A percentile compares a stretch with the other conserved stretches of the same genome.
Evolutionary conservation across 495 filamentous ascomycete species (phyloP).

Genomic region (Neurospora sp.): DNA sequence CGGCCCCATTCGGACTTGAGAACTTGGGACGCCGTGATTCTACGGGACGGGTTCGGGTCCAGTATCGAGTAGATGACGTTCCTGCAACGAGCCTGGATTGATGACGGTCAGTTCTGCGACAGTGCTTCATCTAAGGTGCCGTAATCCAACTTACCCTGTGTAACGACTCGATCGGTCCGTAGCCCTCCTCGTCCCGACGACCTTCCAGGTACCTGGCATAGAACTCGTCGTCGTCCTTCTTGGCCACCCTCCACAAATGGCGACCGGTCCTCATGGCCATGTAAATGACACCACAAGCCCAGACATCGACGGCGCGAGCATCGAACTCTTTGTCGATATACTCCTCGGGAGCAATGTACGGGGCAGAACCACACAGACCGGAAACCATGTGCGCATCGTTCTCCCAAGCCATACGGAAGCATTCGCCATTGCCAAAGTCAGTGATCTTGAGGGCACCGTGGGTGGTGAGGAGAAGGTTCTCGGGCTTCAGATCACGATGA

Average conservation of each 20-base stretch:
- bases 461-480: conserved; percentile 90
- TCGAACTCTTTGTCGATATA: conserved; percentile 94
- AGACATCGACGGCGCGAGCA: conserved; percentile 91
- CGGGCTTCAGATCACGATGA: conserved; percentile 93
- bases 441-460: conserved; percentile 96
- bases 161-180: conserved; percentile 90
- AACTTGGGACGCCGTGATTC: conserved; percentile 92
- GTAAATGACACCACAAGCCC: conserved; percentile 98
- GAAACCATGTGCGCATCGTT: conserved; percentile 96
- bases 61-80: conserved; percentile 99
- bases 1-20: conserved; percentile 97
- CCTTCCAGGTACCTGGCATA: conserved; percentile 89
- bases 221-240: conserved; percentile 94
- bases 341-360: conserved; percentile 96
- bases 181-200: conserved; percentile 85
- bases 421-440: conserved; percentile 98
- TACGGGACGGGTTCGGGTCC: conserved; percentile 84
- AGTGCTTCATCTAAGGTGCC: neutral
- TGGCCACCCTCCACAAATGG: conserved; percentile 92
- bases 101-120: conserved; percentile 12
- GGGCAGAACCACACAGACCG: conserved; percentile 89
- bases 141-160: conserved; percentile 66
- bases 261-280: conserved; percentile 98
- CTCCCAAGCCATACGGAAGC: conserved; percentile 99
- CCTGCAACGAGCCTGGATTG: conserved; percentile 75